Evolutionary conservation across 2,329 filamentous ascomycete species (phyloP), one percentile per base, ranked within the genome.

Genomic region (Microdochium nivale): DNA sequence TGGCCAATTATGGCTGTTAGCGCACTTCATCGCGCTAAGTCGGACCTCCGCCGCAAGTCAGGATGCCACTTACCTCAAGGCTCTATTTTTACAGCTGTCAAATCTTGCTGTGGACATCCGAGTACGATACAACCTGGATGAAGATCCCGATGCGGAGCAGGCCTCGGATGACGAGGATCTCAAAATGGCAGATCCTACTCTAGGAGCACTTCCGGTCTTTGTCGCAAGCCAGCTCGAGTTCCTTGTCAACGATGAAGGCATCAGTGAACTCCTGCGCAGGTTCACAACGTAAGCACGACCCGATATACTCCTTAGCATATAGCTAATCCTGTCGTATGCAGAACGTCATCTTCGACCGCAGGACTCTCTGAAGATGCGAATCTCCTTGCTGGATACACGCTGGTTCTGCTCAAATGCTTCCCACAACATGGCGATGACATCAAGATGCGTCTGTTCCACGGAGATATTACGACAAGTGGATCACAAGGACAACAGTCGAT

Each of bases 391-490:
- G 89, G 87, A 25, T 97, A 96, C 63, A 89, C 90, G 2, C 74
- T 97, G 37, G 91, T 88, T 0, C 72, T 99, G 2, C 73, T 97
- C 3, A 82, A 88, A 53, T 91, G 90, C 59, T 97, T 97, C 58
- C 90, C 92, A 9, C 73, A 77, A 7, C 79, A 83, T 53, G 85
- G 84, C 3, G 91, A 96, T 62, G 90, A 96, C 53, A 95, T 96
- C 54, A 86, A 91, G 23, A 95, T 97, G 89, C 92, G 90, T 71
- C 74, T 97, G 1, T 97, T 94, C 62, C 77, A 94, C 40, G 88
- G 90, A 0, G 82, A 86, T 44, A 75, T 87, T 3, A 69, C 76
- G 2, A 59, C 53, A 56, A 63, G 49, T 56, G 61, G 63, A 47
- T 64, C 63, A 57, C 21, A 54, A 70, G 62, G 49, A 66, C 61